Percentiles rank a stretch among this genome's conserved stretches.
Conservation (phyloP, 495 filamentous ascomycete genomes). For the Xylaria sp. region DNA sequence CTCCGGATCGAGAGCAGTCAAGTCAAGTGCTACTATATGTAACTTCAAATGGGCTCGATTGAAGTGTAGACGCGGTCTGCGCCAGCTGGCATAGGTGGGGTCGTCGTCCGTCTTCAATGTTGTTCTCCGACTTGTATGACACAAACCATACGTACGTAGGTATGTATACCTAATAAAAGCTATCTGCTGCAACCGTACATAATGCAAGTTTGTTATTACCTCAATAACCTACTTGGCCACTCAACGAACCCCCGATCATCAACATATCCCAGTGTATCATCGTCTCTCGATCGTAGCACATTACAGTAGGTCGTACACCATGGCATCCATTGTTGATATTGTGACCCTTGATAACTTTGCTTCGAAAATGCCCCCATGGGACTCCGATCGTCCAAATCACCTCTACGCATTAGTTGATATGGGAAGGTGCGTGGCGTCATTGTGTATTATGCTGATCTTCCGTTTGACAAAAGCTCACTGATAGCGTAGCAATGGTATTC, state of each 20-base stretch:
- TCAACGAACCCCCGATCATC: background rate
- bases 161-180: too few relatives aligned
- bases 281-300: background rate
- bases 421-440: conserved; percentile 64
- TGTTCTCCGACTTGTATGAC: background rate
- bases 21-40: background rate
- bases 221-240: background rate
- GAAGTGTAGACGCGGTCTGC: background rate
- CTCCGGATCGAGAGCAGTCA: background rate
- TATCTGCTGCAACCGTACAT: too few relatives aligned
- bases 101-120: background rate
- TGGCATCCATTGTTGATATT: conserved; percentile 43
- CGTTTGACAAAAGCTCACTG: background rate
- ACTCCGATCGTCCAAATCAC: conserved; percentile 49
- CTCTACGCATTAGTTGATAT: conserved; percentile 73
- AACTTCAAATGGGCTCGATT: background rate
- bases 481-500: conserved; percentile 82
- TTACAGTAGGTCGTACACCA: conserved; percentile 19
- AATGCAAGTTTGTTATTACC: background rate
- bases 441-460: background rate
- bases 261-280: background rate
- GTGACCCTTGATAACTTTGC: conserved; percentile 60
- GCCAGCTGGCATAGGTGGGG: conserved; percentile 18
- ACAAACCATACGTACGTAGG: background rate
- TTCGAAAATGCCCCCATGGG: conserved; percentile 55